Evolutionary conservation across 108 stramenopile species (phyloP).

Genomic region (Chaetoceros muelleri): DNA sequence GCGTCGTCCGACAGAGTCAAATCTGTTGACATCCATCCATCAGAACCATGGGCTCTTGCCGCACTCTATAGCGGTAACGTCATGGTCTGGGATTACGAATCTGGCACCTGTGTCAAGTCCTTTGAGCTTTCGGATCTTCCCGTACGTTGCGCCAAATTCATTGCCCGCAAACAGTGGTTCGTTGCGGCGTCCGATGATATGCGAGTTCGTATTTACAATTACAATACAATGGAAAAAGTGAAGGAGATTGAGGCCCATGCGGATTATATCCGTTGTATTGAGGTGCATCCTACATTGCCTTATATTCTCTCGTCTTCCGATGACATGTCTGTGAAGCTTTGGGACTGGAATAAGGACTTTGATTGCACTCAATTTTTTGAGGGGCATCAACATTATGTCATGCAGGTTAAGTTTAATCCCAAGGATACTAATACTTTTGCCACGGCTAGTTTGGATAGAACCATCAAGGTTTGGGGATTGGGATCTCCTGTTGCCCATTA

Average conservation of each 20-base stretch:
- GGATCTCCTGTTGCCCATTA: slow-evolving; percentile 87
- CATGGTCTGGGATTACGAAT: slow-evolving; percentile 95
- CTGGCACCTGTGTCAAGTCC: slow-evolving; percentile 77
- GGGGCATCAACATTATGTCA: slow-evolving; percentile 98
- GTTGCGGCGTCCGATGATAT: slow-evolving; percentile 89
- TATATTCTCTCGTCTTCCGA: slow-evolving; percentile 86
- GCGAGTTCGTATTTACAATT: slow-evolving; percentile 93
- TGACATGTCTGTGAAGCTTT: slow-evolving; percentile 98
- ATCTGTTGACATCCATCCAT: slow-evolving; percentile 93
- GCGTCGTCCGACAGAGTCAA: slow-evolving; percentile 93
- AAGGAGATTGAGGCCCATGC: slow-evolving; percentile 97
- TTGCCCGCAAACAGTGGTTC: slow-evolving; percentile 96
- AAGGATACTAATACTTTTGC: slow-evolving; percentile 99
- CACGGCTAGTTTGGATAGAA: slow-evolving; percentile 90
- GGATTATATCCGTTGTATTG: slow-evolving; percentile 97
- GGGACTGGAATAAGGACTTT: slow-evolving; percentile 96
- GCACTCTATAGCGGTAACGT: slow-evolving; percentile 97
- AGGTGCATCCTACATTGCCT: slow-evolving; percentile 94
- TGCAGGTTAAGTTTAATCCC: slow-evolving; percentile 99
- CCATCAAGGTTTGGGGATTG: slow-evolving; percentile 97
- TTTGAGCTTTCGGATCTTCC: slow-evolving; percentile 94
- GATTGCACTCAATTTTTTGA: slow-evolving; percentile 93
- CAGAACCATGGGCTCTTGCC: slow-evolving; percentile 94
- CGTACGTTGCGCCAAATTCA: slow-evolving; percentile 95
- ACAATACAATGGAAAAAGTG: slow-evolving; percentile 98